Conservation (phyloP, 495 filamentous ascomycete genomes). For the Oidiodendron maius region DNA sequence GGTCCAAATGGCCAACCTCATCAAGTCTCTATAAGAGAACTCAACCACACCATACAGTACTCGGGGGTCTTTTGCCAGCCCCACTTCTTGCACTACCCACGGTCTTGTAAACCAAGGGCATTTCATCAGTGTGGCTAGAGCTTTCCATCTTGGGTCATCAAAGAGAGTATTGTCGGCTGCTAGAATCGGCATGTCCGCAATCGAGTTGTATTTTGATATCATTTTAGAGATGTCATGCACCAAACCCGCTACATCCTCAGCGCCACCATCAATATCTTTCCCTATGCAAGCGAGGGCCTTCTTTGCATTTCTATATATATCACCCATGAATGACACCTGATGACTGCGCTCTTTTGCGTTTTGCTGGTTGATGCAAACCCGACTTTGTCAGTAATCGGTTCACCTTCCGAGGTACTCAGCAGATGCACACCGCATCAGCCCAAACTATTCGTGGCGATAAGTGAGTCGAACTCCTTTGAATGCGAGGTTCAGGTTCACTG, state of each 20-base stretch:
- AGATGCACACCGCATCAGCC: no score
- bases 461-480: background rate
- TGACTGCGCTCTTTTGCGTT: background rate
- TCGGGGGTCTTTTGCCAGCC: background rate
- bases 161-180: background rate
- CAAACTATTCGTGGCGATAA: background rate
- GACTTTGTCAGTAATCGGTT: no score
- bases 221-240: background rate
- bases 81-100: background rate
- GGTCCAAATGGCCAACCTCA: background rate
- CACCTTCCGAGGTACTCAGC: no score
- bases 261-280: background rate
- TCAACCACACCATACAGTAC: background rate
- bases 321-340: background rate
- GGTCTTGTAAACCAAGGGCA: background rate
- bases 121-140: background rate
- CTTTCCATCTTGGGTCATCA: background rate
- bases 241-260: background rate
- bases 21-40: background rate
- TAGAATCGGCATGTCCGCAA: background rate
- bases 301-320: slow-evolving; percentile 1
- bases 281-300: background rate
- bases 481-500: background rate
- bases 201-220: background rate
- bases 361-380: background rate